phyloP scores from a whole-genome alignment of 306 rosid genomes.

The Aeschynomene evenia region DNA sequence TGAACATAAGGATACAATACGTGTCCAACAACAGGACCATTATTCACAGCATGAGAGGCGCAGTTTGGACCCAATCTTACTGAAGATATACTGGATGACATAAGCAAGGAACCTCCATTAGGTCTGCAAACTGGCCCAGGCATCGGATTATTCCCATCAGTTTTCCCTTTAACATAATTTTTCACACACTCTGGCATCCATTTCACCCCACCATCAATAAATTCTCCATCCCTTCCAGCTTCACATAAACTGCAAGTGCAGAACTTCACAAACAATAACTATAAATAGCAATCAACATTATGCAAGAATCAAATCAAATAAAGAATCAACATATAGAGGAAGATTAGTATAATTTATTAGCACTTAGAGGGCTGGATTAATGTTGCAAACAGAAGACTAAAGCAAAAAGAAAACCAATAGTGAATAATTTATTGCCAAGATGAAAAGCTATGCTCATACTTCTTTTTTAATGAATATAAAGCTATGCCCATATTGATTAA shows the following conservation, averaged over 20 bases:
- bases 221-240: constrained; percentile 53
- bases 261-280: constrained; percentile 43
- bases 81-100: constrained; percentile 67
- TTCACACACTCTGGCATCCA: constrained; percentile 57
- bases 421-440: not conserved
- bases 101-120: constrained; percentile 38
- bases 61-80: constrained; percentile 55
- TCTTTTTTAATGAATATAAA: too few relatives aligned
- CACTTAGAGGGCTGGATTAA: not conserved
- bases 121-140: constrained; percentile 55
- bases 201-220: constrained; percentile 30
- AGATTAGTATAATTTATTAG: not conserved
- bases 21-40: constrained; percentile 38
- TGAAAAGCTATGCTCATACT: constrained; percentile 1
- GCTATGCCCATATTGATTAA: not conserved
- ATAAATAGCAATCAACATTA: constrained; percentile 38
- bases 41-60: constrained; percentile 35
- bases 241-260: constrained; percentile 61
- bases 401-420: not conserved
- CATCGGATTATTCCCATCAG: constrained; percentile 27
- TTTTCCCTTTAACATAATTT: constrained; percentile 40
- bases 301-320: constrained; percentile 10
- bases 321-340: constrained; percentile 5
- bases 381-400: not conserved
- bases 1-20: constrained; percentile 69